Conservation (phyloP, 148 eudicot genomes). For the Salicornia ramosissima region DNA sequence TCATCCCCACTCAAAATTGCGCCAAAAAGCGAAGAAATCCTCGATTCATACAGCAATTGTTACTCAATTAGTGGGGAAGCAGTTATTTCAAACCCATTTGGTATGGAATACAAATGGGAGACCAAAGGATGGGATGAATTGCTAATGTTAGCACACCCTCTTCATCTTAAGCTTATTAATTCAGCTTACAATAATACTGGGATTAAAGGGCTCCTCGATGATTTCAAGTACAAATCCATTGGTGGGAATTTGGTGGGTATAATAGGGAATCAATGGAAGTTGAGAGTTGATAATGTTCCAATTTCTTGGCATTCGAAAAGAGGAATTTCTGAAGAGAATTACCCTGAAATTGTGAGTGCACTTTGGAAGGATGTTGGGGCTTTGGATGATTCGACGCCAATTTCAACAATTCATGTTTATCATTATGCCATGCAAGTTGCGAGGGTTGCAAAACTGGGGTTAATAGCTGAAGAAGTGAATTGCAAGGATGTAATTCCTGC, state of each 20-base stretch:
- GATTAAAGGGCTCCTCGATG: not conserved
- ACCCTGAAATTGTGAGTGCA: constrained; percentile 18
- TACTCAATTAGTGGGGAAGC: constrained; percentile 18
- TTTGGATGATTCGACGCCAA: constrained; percentile 8
- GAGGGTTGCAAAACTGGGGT: constrained; percentile 12
- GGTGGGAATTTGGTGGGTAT: constrained; percentile 16
- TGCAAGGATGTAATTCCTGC: constrained; percentile 20
- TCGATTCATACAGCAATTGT: constrained; percentile 17
- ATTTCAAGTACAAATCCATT: constrained; percentile 10
- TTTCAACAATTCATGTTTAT: constrained; percentile 7
- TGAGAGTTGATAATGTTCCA: constrained; percentile 8
- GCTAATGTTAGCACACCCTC: constrained; percentile 24
- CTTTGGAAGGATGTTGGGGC: constrained; percentile 22
- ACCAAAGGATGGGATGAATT: constrained; percentile 20
- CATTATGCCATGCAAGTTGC: constrained; percentile 14
- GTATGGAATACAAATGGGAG: constrained; percentile 19
- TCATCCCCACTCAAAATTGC: not conserved
- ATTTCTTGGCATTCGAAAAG: constrained; percentile 24
- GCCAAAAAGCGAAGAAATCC: constrained; percentile 8
- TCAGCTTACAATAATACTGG: not conserved
- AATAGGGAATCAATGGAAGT: constrained; percentile 15
- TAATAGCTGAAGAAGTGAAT: constrained; percentile 21
- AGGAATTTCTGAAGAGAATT: constrained; percentile 6
- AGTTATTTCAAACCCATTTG: constrained; percentile 10
- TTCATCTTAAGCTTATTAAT: constrained; percentile 24